These are phyloP conservation scores for Pluteus cervinus DNA, from an alignment of 768 basidiomycete genomes.

Conservation along the genomic window DNA sequence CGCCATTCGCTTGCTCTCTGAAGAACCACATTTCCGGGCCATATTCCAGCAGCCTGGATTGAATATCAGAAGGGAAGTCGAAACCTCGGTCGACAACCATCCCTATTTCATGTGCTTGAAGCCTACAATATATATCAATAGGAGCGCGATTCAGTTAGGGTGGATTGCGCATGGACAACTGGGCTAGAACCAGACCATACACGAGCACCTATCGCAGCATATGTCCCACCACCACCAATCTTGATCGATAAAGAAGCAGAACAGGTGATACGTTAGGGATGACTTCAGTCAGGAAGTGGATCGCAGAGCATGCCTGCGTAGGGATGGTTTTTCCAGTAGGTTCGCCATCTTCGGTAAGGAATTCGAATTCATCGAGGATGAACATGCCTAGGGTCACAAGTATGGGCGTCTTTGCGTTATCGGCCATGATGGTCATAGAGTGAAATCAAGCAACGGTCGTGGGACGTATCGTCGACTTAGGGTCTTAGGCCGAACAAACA, in stretches of 20 bases:
- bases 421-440: constrained; percentile 3
- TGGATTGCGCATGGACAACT: no score
- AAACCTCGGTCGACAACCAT: constrained; percentile 82
- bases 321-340: constrained; percentile 38
- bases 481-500: no score
- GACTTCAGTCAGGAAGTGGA: not conserved
- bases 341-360: constrained; percentile 48
- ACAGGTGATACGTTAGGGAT: constrained; percentile 1
- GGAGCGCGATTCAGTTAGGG: not conserved
- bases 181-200: constrained; percentile 49
- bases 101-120: constrained; percentile 56
- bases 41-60: constrained; percentile 49
- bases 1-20: constrained; percentile 43
- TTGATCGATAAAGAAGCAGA: no score
- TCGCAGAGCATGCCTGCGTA: constrained; percentile 39
- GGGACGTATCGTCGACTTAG: no score
- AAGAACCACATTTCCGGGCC: constrained; percentile 77
- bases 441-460: no score
- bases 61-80: constrained; percentile 64
- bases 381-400: constrained; percentile 84
- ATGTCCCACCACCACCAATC: constrained; percentile 90
- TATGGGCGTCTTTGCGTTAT: constrained; percentile 15
- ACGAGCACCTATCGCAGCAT: constrained; percentile 73
- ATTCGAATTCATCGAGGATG: constrained; percentile 80
- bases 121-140: constrained; percentile 34